Base-by-base conservation (phyloP, 75 land plant genomes). In the Picea glauca region DNA sequence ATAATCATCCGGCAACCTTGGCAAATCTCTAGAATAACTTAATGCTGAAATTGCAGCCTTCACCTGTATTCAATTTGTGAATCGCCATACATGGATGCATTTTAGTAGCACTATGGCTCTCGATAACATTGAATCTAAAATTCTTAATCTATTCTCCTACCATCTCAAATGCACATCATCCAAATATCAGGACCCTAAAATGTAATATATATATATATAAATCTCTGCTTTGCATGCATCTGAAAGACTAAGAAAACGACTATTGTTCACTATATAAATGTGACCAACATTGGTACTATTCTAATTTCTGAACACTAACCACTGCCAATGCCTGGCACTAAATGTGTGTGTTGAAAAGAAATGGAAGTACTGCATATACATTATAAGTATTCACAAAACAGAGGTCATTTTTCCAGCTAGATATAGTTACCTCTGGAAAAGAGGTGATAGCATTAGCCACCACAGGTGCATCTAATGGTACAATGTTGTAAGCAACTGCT, bases 381-480 rank as follows among this genome's bases (percentile, higher is more conserved):
- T 75, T 30, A 72, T 63, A 78, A 76, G 70, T 77, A 15, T 38
- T n/a, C 9, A 78, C 75, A 18, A 38, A 74, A 58, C 5, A 60
- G n/a, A 75, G 40, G 21, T 17, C 12, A 73, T 0, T 32, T 50
- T 33, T 32, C 8, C 30, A 60, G 78, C 18, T 17, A 11, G 60
- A 59, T 40, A 43, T 2, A 7, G 38, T 74, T 64, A 94, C 99
- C 99, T 97, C 99, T n/a, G 96, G 80, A 79, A 93, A 88, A 43
- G 80, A 78, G 58, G 74, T 81, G 58, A 92, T 88, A 3, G 83
- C 87, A 90, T 95, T 93, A 75, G 96, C 79, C n/a, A 80, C 57
- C 13, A 84, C 89, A 65, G 98, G 90, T 40, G 93, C 85, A 87
- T 95, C 99, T 79, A 97, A 72, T 12, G 99, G 98, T 65, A 97